phyloP scores from a whole-genome alignment of 768 basidiomycete genomes.

The Cantharellus anzutake region DNA sequence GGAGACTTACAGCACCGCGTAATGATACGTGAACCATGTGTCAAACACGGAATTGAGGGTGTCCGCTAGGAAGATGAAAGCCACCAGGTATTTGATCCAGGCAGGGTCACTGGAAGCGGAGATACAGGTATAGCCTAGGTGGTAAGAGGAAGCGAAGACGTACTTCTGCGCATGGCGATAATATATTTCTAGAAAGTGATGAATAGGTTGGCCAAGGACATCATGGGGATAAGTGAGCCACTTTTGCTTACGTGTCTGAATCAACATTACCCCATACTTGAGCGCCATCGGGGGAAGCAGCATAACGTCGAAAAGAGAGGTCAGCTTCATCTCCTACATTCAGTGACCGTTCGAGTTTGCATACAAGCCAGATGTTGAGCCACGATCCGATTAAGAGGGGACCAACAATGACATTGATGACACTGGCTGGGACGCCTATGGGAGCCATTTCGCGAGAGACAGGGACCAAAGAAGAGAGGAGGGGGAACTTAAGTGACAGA shows the following conservation, averaged over 20 bases:
- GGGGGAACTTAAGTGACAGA: too few relatives aligned
- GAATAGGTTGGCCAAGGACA: neutral
- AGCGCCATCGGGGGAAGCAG: neutral
- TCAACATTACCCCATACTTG: neutral
- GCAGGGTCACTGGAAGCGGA: neutral
- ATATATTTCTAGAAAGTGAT: neutral
- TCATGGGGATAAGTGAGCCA: neutral
- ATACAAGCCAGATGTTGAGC: neutral
- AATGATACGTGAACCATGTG: neutral
- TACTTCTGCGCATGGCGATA: neutral
- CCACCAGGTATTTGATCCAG: neutral
- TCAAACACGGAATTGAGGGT: neutral
- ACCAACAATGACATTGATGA: neutral
- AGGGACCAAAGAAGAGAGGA: too few relatives aligned
- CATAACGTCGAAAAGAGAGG: too few relatives aligned
- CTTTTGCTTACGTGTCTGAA: neutral
- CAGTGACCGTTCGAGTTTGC: too few relatives aligned
- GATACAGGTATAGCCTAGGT: too few relatives aligned
- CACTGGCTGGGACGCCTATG: too few relatives aligned
- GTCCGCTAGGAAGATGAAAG: neutral
- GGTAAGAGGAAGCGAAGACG: neutral
- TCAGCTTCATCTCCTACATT: too few relatives aligned
- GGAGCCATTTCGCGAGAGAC: too few relatives aligned
- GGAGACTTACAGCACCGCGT: neutral
- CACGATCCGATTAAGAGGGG: neutral